Conservation (phyloP, 2,329 filamentous ascomycete genomes). For the Huntiella decipiens region DNA sequence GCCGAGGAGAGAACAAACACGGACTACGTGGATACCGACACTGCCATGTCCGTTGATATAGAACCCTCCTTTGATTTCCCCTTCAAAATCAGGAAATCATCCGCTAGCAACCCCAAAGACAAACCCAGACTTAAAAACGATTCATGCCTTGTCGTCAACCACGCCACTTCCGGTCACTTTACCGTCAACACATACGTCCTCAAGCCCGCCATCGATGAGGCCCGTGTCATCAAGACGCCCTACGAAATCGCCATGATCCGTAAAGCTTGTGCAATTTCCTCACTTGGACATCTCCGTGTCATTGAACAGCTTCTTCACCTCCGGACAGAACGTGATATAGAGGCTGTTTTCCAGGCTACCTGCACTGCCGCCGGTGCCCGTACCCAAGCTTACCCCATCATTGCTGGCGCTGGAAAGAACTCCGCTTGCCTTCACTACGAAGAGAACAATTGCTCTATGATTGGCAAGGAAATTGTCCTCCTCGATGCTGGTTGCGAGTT, state of each 20-base stretch:
- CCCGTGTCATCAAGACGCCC: conserved; percentile 65
- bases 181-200: conserved; percentile 34
- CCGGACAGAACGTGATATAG: conserved; percentile 63
- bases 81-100: too few relatives aligned
- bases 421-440: conserved; percentile 75
- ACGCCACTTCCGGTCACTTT: too few relatives aligned
- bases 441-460: conserved; percentile 55
- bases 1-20: too few relatives aligned
- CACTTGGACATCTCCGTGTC: conserved; percentile 55
- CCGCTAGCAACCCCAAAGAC: too few relatives aligned
- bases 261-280: conserved; percentile 62
- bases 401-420: conserved; percentile 68
- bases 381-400: conserved; percentile 70
- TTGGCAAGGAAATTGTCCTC: conserved; percentile 53
- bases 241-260: conserved; percentile 72
- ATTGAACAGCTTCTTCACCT: conserved; percentile 43
- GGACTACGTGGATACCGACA: too few relatives aligned
- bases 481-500: conserved; percentile 81
- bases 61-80: too few relatives aligned
- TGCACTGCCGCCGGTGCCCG: conserved; percentile 58
- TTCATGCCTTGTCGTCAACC: too few relatives aligned
- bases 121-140: too few relatives aligned
- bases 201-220: conserved; percentile 55
- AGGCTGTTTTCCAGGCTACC: conserved; percentile 54
- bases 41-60: too few relatives aligned